Evolutionary conservation across 2,329 filamentous ascomycete genomes (phyloP), one percentile per base, ranked within the genome.

Genomic region (Helotiales sp.): DNA sequence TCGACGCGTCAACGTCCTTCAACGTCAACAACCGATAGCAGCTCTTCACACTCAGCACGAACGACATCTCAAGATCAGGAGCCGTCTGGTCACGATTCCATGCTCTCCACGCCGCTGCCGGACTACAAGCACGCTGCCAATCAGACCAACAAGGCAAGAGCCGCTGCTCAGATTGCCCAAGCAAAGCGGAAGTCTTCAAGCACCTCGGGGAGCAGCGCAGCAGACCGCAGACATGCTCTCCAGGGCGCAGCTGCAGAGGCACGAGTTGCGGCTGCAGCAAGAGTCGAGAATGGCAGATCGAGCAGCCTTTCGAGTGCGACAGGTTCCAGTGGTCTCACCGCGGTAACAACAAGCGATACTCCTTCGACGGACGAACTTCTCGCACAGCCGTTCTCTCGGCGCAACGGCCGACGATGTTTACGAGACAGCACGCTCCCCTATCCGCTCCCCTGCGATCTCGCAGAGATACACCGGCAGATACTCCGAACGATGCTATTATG

Each of bases 401-500:
- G 88, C 68, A 88, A 95, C 76, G 91, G 91, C 52, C 88, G 92
- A 57, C 88, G 88, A 47, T 97, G 93, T 74, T 82, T 96, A 63
- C 85, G 89, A 70, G 90, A 96, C 69, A 77, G 81, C 8, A 79
- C 82, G 2, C 76, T 90, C 29, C 76, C 84, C 7, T 97, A 98
- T 68, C 91, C 91, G n/a, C 79, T 97, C 2, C 93, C 93, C 36
- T 88, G 89, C 75, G 93, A 97, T 75, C 82, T 96, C 38, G 79
- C 87, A 38, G 93, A 97, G 75, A 82, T 96, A 49, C 91, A 96
- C 74, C 85, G 93, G 57, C 93, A 97, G 74, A 92, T 87, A 48
- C 78, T 97, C 55, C 86, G 91, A 59, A 96, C 93, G 0, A 80
- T 96, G 64, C 81, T 96, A 61, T 80, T 92, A 52, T 88, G 91